Evolutionary conservation across 2,329 filamentous ascomycete genomes (phyloP), one percentile per base, ranked within the genome.

Genomic region (Hypoxylon sp.): DNA sequence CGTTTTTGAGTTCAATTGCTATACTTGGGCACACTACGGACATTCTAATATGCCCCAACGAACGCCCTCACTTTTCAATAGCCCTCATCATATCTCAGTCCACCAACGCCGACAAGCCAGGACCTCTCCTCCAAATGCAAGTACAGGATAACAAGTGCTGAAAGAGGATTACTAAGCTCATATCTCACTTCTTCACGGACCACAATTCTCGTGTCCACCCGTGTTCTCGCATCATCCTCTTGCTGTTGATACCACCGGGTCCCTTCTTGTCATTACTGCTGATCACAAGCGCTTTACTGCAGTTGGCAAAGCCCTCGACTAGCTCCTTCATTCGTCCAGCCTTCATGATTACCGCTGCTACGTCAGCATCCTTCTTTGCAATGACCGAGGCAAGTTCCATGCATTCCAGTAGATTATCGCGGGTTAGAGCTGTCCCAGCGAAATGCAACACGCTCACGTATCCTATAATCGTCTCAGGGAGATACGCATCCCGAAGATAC

Each of bases 311-410:
- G 10, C 88, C 88, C 76, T 92, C 89, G 11, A 95, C 87, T 44
- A 96, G 83, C 81, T 95, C 92, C 75, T 88, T 87, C 89, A 95
- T 91, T 51, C 91, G 88, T 33, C 86, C 86, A 2, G 89, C 86
- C 61, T 86, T 84, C 61, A 90, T 80, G 73, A 96, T 92, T 49
- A 88, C 86, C 25, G 84, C 81, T 1, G 91, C 88, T 44, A 95
- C 80, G 72, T 91, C 90, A 25, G 90, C 90, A 67, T 86, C 87
- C 71, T 90, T 88, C 63, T 91, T 89, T 1, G 95, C 93, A 56
- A 97, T 87, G 1, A 90, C 78, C 1, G 90, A 89, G 0, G 94
- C 91, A 14, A 99, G 84, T 66, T 97, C 93, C 92, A 99, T 95
- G 75, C 91, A 92, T 77, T 95, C 90, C 27, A 96, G 86, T 17